These are phyloP conservation scores for Hyaloscypha finlandica DNA, from an alignment of 495 filamentous ascomycete species.

Conservation along the genomic window DNA sequence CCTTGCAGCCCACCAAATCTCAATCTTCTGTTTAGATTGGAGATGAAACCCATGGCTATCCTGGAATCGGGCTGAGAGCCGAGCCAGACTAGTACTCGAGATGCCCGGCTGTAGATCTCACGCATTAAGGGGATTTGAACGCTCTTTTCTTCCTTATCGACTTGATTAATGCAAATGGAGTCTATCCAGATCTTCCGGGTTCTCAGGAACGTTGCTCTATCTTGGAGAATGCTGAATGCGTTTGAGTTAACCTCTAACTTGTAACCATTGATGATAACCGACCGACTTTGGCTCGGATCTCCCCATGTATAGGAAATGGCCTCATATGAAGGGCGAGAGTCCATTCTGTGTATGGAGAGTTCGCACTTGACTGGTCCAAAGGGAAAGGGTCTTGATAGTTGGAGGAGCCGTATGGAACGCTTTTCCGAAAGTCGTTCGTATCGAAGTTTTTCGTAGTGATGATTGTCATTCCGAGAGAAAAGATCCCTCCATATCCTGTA, in stretches of 20 bases:
- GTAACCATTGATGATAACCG: neutral
- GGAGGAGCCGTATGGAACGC: neutral
- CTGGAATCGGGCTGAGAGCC: neutral
- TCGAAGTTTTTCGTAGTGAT: neutral
- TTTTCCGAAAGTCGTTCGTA: neutral
- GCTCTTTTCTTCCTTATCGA: conserved; percentile 26
- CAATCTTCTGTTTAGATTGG: conserved; percentile 1
- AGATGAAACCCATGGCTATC: neutral
- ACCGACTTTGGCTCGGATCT: neutral
- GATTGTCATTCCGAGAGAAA: too few relatives aligned
- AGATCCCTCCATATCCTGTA: too few relatives aligned
- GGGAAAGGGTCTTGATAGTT: neutral
- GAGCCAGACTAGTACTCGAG: neutral
- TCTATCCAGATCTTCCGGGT: conserved; percentile 32
- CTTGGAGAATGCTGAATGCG: neutral
- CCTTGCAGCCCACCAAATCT: neutral
- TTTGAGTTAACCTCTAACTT: neutral
- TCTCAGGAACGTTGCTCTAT: neutral
- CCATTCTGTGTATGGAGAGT: neutral
- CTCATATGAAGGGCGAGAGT: neutral
- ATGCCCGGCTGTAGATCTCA: conserved; percentile 21
- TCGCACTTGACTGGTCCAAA: neutral
- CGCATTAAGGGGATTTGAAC: conserved; percentile 31
- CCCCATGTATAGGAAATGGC: neutral
- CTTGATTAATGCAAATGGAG: conserved; percentile 35